Percentiles rank a stretch among this genome's conserved stretches.
Evolutionary conservation across 2,329 filamentous ascomycete genomes (phyloP).

Genomic region (Pestalotiopsis fici): DNA sequence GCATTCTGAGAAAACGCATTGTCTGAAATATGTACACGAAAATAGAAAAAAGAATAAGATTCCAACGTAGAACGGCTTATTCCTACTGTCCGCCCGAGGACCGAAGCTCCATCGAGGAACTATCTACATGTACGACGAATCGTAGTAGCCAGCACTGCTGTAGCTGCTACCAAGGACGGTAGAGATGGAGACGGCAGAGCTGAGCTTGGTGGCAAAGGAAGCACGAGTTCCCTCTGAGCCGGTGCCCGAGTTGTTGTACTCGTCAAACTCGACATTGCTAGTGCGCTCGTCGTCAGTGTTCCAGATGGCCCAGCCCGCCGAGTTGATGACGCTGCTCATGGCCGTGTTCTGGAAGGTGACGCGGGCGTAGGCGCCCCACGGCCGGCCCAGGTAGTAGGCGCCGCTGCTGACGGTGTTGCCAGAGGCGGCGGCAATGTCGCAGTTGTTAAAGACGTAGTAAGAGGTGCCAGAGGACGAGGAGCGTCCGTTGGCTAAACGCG

Average conservation of each 20-base stretch:
- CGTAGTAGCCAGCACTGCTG: constrained; percentile 17
- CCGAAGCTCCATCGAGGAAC: no score
- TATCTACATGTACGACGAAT: constrained; percentile 17
- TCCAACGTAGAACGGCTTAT: no score
- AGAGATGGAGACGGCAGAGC: constrained; percentile 31
- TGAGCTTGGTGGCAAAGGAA: constrained; percentile 37
- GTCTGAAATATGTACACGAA: no score
- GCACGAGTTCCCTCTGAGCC: constrained; percentile 57
- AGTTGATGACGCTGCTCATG: constrained; percentile 57
- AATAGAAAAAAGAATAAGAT: no score
- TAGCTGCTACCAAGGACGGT: constrained; percentile 21
- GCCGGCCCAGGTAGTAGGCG: constrained; percentile 47
- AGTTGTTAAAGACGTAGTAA: constrained; percentile 46
- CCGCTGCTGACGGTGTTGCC: constrained; percentile 36
- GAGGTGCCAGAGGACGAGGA: constrained; percentile 29
- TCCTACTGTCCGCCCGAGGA: no score
- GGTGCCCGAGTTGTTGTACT: constrained; percentile 59
- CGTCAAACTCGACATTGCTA: constrained; percentile 54
- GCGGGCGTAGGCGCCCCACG: constrained; percentile 45
- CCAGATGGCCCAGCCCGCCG: constrained; percentile 60
- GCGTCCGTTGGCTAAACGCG: constrained; percentile 38
- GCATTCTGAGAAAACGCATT: no score
- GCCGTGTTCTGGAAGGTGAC: constrained; percentile 49
- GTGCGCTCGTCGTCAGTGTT: constrained; percentile 45
- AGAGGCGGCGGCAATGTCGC: constrained; percentile 36